Evolutionary conservation across 2,329 filamentous ascomycete species (phyloP), one percentile per base, ranked within the genome.

Genomic region (Fusarium buharicum): DNA sequence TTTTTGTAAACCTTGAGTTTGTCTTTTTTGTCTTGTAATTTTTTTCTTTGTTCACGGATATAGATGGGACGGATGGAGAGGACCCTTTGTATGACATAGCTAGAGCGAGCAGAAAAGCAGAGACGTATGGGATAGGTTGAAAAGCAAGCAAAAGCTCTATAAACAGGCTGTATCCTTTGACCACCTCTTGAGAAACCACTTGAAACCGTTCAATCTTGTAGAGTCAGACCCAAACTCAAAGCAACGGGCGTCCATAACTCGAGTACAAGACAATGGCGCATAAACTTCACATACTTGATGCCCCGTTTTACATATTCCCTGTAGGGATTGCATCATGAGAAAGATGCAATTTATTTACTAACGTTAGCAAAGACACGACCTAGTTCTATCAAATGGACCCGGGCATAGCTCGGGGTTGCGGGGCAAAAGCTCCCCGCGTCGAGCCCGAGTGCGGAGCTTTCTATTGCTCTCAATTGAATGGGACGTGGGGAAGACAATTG

Each of bases 1-100:
- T 48, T n/a, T 59, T 58, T 67, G 64, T 64, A 68, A 59, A 57
- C 50, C 49, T 62, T 55, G 40, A 50, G 39, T 55, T 57, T 49
- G 47, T 65, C 56, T 66, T 55, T 51, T 67, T 62, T 49, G 41
- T 58, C 66, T 53, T 55, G 51, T 62, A 55, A 43, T 58, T 62
- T 66, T 61, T 67, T n/a, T 7, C 61, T 59, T 69, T 63, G 56
- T 59, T 55, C 51, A 59, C 50, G 55, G 60, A 59, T 69, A 69
- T 58, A 67, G 56, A 59, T 50, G 57, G 66, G 55, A 50, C 37
- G 45, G 38, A 54, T 51, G 57, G 54, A 55, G 63, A 50, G 58
- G 36, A 50, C 49, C 48, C 57, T 52, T 67, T 70, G 66, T 70
- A 70, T 44, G 58, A 66, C 62, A 64, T 66, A 60, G 62, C 37